phyloP scores from a whole-genome alignment of 1,284 basidiomycete species.

The Moesziomyces parantarcticus region DNA sequence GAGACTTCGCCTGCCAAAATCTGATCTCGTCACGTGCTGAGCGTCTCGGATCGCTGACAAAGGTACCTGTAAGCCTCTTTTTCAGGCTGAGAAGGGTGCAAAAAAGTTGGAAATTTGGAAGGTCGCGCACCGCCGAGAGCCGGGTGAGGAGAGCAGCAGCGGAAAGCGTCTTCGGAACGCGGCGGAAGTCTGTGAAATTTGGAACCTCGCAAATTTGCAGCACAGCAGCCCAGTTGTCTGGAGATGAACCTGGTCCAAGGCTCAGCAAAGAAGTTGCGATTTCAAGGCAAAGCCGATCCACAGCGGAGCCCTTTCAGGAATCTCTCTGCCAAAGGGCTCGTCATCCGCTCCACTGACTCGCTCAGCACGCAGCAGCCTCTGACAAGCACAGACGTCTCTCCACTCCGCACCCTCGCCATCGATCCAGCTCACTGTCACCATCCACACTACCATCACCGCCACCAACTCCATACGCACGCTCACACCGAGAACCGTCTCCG shows the following conservation, averaged over 20 bases:
- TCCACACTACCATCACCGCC: conserved; percentile 3
- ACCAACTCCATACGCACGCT: neutral
- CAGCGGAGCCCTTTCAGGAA: too few relatives aligned
- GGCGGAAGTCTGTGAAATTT: conserved; percentile 21
- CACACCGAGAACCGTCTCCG: neutral
- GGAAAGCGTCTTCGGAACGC: conserved; percentile 18
- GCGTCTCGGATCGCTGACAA: conserved; percentile 11
- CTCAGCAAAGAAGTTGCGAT: conserved; percentile 12
- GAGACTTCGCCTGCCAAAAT: conserved; percentile 22
- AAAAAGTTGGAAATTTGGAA: conserved; percentile 33
- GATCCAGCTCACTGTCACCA: too few relatives aligned
- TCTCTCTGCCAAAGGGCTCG: too few relatives aligned
- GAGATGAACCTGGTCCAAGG: neutral
- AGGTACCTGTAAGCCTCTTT: neutral
- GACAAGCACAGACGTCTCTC: neutral
- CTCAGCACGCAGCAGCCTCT: neutral
- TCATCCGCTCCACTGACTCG: neutral
- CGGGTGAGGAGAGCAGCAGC: neutral
- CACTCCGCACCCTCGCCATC: neutral
- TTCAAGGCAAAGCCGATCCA: neutral
- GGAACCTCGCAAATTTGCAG: neutral
- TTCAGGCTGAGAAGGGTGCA: neutral
- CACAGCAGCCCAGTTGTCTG: neutral
- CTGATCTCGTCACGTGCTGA: conserved; percentile 26
- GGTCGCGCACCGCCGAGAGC: conserved; percentile 11